Evolutionary conservation across 2,329 filamentous ascomycete species (phyloP).

Genomic region (Endothia cerciana): DNA sequence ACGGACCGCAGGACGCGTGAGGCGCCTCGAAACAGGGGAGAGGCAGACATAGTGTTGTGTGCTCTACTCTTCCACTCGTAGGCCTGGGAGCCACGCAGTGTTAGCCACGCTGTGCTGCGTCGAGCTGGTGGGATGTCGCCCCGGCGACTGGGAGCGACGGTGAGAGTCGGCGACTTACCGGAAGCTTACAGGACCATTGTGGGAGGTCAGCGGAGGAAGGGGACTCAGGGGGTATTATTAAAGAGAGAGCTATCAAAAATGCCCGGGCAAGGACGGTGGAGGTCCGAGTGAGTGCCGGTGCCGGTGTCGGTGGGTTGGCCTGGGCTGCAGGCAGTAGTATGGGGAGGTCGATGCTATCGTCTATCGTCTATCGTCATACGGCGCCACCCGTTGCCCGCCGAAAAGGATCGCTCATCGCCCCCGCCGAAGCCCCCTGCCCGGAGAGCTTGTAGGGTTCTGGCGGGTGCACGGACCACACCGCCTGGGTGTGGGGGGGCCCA

Average conservation of each 20-base stretch:
- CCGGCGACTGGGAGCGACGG: background rate
- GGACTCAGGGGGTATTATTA: constrained; percentile 8
- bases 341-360: constrained; percentile 28
- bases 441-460: background rate
- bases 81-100: constrained; percentile 10
- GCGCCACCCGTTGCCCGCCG: background rate
- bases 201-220: constrained; percentile 16
- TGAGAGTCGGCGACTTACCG: constrained; percentile 18
- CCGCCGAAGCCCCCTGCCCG: background rate
- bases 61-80: constrained; percentile 24
- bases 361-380: constrained; percentile 19
- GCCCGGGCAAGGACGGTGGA: constrained; percentile 9
- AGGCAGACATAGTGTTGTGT: constrained; percentile 48
- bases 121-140: background rate
- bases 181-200: constrained; percentile 28
- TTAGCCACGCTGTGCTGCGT: background rate
- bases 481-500: too few relatives aligned
- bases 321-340: constrained; percentile 14
- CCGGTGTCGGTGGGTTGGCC: constrained; percentile 28
- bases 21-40: constrained; percentile 50
- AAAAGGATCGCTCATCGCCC: background rate
- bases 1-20: constrained; percentile 49
- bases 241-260: background rate
- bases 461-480: constrained; percentile 22
- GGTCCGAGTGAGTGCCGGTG: constrained; percentile 15